Evolutionary conservation across 208 protist species (phyloP).

Genomic region (Trypanosoma grayi): DNA sequence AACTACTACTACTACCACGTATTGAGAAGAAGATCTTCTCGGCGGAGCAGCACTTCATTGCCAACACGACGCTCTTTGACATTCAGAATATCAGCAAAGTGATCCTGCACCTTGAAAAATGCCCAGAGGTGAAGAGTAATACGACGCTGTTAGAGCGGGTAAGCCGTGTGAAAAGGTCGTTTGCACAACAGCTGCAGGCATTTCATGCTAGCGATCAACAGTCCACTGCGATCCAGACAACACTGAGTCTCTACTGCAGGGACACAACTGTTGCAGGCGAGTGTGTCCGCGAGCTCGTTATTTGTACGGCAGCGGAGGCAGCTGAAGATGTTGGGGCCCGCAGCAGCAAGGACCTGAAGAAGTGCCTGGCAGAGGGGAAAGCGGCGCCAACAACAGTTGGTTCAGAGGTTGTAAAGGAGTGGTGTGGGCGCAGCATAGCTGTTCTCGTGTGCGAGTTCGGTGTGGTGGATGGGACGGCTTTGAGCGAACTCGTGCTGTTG

Average conservation of each 20-base stretch:
- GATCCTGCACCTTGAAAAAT: constrained; percentile 29
- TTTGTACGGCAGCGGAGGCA: constrained; percentile 18
- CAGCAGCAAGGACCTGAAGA: constrained; percentile 18
- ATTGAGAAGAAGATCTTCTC: constrained; percentile 28
- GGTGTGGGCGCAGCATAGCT: constrained; percentile 28
- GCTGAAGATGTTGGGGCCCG: not conserved
- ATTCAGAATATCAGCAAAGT: constrained; percentile 45
- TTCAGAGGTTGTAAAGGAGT: constrained; percentile 17
- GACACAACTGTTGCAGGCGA: constrained; percentile 7
- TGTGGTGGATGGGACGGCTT: constrained; percentile 15
- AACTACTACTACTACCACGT: constrained; percentile 29
- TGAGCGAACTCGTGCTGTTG: constrained; percentile 33
- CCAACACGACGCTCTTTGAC: constrained; percentile 33
- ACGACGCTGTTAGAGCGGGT: constrained; percentile 18
- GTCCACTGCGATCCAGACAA: constrained; percentile 14
- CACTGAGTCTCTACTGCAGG: constrained; percentile 13
- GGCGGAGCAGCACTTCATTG: constrained; percentile 27
- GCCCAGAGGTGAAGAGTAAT: not conserved
- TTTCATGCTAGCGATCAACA: constrained; percentile 23
- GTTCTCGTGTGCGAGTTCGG: constrained; percentile 22
- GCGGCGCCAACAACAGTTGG: constrained; percentile 4
- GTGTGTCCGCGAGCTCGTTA: constrained; percentile 18
- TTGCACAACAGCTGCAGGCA: constrained; percentile 29
- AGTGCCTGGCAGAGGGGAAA: constrained; percentile 13
- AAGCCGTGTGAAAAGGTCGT: constrained; percentile 19